Evolutionary conservation across 192 early-diverging fungal species (phyloP).

Genomic region (Coemansia aciculifera): DNA sequence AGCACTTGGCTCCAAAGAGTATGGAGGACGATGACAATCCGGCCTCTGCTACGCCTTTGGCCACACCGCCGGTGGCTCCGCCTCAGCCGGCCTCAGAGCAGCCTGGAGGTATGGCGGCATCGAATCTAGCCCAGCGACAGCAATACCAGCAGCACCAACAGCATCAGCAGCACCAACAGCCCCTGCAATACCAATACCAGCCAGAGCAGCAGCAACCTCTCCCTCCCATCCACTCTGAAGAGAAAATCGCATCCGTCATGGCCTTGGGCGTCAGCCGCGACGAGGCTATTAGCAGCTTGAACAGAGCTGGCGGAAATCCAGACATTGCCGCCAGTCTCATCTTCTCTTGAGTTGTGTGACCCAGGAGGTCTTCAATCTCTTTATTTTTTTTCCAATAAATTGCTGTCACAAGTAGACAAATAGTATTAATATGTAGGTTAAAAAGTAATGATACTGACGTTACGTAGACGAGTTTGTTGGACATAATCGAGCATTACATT

Average conservation of each 20-base stretch:
- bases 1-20: constrained; percentile 85
- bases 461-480: not conserved
- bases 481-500: constrained; percentile 13
- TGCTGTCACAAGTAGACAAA: not conserved
- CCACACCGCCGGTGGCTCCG: constrained; percentile 14
- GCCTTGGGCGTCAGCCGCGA: constrained; percentile 76
- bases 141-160: constrained; percentile 40
- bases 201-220: constrained; percentile 4
- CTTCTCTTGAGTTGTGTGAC: constrained; percentile 54
- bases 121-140: constrained; percentile 11
- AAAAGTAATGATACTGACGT: too few species aligned
- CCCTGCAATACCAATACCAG: constrained; percentile 15
- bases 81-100: not conserved
- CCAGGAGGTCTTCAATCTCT: not conserved
- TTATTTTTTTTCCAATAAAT: not conserved
- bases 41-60: constrained; percentile 2
- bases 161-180: not conserved
- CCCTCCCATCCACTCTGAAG: constrained; percentile 59
- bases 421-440: too few species aligned
- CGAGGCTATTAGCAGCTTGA: constrained; percentile 77
- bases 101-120: constrained; percentile 1
- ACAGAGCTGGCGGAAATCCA: constrained; percentile 77
- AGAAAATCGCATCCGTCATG: constrained; percentile 68
- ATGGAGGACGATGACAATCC: constrained; percentile 37
- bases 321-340: constrained; percentile 86